These are phyloP conservation scores for Verbena officinalis DNA, from an alignment of 257 asterid species.

Conservation along the genomic window DNA sequence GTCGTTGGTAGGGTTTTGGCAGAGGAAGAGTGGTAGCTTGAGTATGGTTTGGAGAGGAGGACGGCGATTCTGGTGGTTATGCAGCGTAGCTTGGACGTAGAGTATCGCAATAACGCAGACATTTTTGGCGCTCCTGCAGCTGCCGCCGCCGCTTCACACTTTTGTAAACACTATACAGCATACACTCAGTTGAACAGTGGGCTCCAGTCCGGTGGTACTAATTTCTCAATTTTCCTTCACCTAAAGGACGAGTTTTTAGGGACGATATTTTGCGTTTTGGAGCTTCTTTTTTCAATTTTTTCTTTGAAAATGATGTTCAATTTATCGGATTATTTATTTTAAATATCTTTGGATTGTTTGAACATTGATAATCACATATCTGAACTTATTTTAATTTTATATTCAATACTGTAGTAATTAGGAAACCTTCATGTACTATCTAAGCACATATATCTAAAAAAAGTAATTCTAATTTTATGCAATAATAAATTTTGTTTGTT, in stretches of 20 bases:
- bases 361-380: too few relatives aligned
- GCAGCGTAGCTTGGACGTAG: slow-evolving; percentile 55
- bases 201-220: not conserved
- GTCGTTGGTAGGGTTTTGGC: slow-evolving; percentile 20
- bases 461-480: too few relatives aligned
- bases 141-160: slow-evolving; percentile 30
- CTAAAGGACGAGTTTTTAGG: too few relatives aligned
- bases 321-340: too few relatives aligned
- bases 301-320: too few relatives aligned
- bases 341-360: too few relatives aligned
- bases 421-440: too few relatives aligned
- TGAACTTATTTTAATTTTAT: too few relatives aligned
- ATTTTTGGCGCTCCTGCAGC: slow-evolving; percentile 35
- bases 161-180: not conserved
- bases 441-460: too few relatives aligned
- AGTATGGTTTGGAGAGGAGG: slow-evolving; percentile 21
- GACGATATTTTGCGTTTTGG: too few relatives aligned
- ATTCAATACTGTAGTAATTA: too few relatives aligned
- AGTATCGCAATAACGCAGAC: slow-evolving; percentile 53
- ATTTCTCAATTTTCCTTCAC: not conserved
- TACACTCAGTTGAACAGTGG: not conserved
- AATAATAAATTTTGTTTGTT: too few relatives aligned
- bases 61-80: slow-evolving; percentile 31
- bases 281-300: not conserved
- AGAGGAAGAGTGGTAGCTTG: slow-evolving; percentile 40